Conservation (phyloP, 73 alveolate species). For the Paramecium caudatum region DNA sequence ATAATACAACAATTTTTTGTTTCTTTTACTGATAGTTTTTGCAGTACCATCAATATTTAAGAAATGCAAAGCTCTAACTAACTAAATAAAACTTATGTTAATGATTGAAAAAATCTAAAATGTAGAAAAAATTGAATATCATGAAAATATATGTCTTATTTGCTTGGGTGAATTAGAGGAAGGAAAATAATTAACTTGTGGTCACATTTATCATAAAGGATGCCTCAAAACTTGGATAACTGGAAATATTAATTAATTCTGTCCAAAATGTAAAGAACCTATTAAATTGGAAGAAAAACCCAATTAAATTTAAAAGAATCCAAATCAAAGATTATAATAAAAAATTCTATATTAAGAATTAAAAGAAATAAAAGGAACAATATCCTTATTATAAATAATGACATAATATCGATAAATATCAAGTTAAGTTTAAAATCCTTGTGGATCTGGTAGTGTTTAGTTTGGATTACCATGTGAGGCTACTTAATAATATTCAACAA, state of each 20-base stretch:
- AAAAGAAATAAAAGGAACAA: neutral
- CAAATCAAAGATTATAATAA: neutral
- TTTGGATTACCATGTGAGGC: constrained; percentile 64
- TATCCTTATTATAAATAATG: neutral
- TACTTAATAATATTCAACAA: neutral
- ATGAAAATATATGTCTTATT: constrained; percentile 31
- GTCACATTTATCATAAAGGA: constrained; percentile 40
- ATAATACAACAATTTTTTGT: neutral
- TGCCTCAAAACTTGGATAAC: constrained; percentile 56
- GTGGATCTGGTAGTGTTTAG: constrained; percentile 33
- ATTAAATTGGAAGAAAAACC: constrained; percentile 32
- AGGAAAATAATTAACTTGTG: constrained; percentile 55
- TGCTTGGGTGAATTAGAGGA: constrained; percentile 31
- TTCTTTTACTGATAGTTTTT: constrained; percentile 24
- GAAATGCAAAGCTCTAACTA: neutral
- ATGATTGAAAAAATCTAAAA: constrained; percentile 53
- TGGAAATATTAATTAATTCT: constrained; percentile 22
- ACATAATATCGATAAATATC: neutral
- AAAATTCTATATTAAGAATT: constrained; percentile 3
- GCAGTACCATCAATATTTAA: neutral
- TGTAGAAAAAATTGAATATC: constrained; percentile 20
- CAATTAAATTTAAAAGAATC: too few species aligned
- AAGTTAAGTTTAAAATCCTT: neutral
- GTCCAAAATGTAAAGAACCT: constrained; percentile 50
- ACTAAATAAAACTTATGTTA: neutral